A percentile compares a stretch with the other conserved stretches of the same genome.
These are phyloP conservation scores for Exophiala viscosa DNA, from an alignment of 2,329 filamentous ascomycete genomes.

Conservation along the genomic window DNA sequence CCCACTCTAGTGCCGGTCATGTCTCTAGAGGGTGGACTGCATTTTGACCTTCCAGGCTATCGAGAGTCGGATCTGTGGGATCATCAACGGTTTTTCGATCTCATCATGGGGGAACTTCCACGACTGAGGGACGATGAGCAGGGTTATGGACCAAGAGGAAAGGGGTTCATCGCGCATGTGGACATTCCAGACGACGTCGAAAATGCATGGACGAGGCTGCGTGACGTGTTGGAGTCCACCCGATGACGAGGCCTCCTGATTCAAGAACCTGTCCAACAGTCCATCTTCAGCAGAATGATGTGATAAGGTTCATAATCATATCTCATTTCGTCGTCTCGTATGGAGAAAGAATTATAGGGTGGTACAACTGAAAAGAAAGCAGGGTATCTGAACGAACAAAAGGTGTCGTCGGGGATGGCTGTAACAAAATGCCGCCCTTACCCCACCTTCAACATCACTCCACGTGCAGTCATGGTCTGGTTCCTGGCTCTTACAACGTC, in stretches of 20 bases:
- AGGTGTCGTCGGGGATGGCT: no score
- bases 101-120: conserved; percentile 45
- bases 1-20: conserved; percentile 34
- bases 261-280: background rate
- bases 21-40: background rate
- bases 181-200: conserved; percentile 39
- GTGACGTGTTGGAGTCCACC: conserved; percentile 3
- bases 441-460: no score
- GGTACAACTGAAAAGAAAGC: background rate
- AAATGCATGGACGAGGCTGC: conserved; percentile 32
- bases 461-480: no score
- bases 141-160: conserved; percentile 45
- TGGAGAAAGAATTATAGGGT: background rate
- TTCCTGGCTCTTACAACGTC: no score
- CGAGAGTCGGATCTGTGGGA: conserved; percentile 36
- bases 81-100: conserved; percentile 38
- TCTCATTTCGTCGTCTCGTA: conserved; percentile 20
- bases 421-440: background rate
- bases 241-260: background rate
- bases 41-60: conserved; percentile 14
- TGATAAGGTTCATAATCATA: conserved; percentile 13
- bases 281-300: no score
- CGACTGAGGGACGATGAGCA: conserved; percentile 41
- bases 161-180: conserved; percentile 44
- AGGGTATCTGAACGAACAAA: conserved; percentile 1